Evolutionary conservation across 495 filamentous ascomycete genomes (phyloP).

Genomic region (Xylaria bambusicola): DNA sequence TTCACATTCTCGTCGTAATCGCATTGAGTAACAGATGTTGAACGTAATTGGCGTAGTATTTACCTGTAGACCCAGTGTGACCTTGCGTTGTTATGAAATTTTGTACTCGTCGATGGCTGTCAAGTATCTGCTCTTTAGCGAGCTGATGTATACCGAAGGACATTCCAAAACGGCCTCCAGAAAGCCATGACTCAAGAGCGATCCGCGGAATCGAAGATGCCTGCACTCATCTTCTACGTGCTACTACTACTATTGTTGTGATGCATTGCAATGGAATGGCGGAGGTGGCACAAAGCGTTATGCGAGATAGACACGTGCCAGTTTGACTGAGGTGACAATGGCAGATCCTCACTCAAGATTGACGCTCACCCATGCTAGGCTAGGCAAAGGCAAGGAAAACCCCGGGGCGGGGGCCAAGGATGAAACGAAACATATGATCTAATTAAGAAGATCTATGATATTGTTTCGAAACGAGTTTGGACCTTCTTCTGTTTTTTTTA

Average conservation of each 20-base stretch:
- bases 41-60: not conserved
- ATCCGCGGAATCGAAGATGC: not conserved
- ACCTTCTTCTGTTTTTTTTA: no score
- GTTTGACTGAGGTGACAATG: not conserved
- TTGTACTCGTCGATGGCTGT: not conserved
- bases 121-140: not conserved
- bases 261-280: not conserved
- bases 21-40: not conserved
- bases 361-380: no score
- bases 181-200: not conserved
- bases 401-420: not conserved
- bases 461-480: no score
- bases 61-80: not conserved
- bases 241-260: not conserved
- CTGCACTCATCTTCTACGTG: not conserved
- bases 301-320: slow-evolving; percentile 12
- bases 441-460: no score
- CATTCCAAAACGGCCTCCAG: not conserved
- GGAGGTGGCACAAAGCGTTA: slow-evolving; percentile 10
- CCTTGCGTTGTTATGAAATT: not conserved
- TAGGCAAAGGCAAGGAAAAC: not conserved
- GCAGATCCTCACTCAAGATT: not conserved
- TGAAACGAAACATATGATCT: not conserved
- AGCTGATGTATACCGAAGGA: not conserved
- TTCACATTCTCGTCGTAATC: no score